A percentile compares a stretch with the other conserved stretches of the same genome.
These are phyloP conservation scores for Picea sitchensis DNA, from an alignment of 75 land plant genomes.

Conservation along the genomic window DNA sequence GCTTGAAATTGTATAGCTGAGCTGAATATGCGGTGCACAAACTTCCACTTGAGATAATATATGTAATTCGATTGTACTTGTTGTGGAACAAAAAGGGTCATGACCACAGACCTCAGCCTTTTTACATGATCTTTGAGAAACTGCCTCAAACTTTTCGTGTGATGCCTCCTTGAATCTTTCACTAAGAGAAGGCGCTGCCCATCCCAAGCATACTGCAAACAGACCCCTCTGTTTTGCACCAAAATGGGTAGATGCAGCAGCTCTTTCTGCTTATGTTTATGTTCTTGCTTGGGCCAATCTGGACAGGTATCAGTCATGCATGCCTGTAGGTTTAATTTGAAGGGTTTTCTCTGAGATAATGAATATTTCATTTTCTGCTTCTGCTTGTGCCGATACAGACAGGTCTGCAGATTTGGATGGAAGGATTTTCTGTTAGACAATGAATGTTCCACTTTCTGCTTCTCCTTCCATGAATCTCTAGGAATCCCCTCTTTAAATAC, in stretches of 20 bases:
- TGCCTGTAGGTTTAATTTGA: not conserved
- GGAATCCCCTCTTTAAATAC: not conserved
- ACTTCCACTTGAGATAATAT: constrained; percentile 56
- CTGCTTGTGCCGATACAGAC: not conserved
- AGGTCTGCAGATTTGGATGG: not conserved
- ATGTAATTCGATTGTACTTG: constrained; percentile 48
- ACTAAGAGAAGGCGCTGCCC: not conserved
- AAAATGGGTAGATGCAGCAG: not conserved
- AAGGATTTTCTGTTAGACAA: not conserved
- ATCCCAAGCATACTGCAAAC: constrained; percentile 5
- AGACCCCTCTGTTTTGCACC: constrained; percentile 6
- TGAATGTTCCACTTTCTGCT: not conserved
- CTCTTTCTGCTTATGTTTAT: not conserved
- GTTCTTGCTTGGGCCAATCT: not conserved
- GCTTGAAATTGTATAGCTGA: constrained; percentile 73
- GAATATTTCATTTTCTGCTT: not conserved
- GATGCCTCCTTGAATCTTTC: not conserved
- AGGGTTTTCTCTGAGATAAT: not conserved
- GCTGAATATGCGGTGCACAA: constrained; percentile 60
- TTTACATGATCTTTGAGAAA: not conserved
- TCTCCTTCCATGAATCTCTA: not conserved
- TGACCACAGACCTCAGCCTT: constrained; percentile 9
- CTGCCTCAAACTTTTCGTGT: not conserved
- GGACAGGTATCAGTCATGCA: not conserved
- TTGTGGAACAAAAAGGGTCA: constrained; percentile 48